These are phyloP conservation scores for Silene conica DNA, from an alignment of 148 eudicot genomes.

Conservation along the genomic window DNA sequence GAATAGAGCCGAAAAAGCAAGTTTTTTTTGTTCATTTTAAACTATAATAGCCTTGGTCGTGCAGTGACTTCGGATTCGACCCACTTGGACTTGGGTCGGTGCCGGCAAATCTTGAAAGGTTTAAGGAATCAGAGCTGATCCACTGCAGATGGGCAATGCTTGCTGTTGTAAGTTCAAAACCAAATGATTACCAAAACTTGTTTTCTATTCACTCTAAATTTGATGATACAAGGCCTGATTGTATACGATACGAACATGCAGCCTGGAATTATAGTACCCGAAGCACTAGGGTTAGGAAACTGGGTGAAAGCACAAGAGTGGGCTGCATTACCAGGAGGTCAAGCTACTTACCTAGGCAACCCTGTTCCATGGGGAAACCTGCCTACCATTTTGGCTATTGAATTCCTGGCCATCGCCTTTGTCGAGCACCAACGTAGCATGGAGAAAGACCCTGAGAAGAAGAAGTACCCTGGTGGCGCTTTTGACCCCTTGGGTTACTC, in stretches of 20 bases:
- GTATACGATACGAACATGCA: slow-evolving; percentile 23
- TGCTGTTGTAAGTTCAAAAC: slow-evolving; percentile 72
- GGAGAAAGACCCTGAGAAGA: slow-evolving; percentile 92
- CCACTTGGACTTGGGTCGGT: slow-evolving; percentile 88
- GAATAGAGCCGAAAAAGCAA: too few relatives aligned
- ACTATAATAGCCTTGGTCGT: background rate
- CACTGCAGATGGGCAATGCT: slow-evolving; percentile 99
- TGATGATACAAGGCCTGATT: too few relatives aligned
- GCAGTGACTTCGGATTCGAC: slow-evolving; percentile 94
- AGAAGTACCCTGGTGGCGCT: slow-evolving; percentile 98
- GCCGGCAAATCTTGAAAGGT: slow-evolving; percentile 87
- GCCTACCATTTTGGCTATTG: slow-evolving; percentile 81
- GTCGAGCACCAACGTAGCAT: slow-evolving; percentile 90
- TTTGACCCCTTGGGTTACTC: slow-evolving; percentile 97
- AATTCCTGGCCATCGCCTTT: slow-evolving; percentile 77
- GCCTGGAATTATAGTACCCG: slow-evolving; percentile 94
- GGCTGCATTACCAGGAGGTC: slow-evolving; percentile 97
- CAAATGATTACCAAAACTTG: background rate
- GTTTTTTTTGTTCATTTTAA: too few relatives aligned
- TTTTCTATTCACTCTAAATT: too few relatives aligned
- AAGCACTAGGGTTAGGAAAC: slow-evolving; percentile 92
- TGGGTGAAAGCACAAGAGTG: slow-evolving; percentile 99
- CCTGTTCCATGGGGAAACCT: slow-evolving; percentile 98
- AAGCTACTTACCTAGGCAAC: slow-evolving; percentile 91
- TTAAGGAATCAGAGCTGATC: slow-evolving; percentile 84